A percentile compares a stretch with the other conserved stretches of the same genome.
phyloP scores from a whole-genome alignment of 169 alveolate species.

The Plasmodium cynomolgi region DNA sequence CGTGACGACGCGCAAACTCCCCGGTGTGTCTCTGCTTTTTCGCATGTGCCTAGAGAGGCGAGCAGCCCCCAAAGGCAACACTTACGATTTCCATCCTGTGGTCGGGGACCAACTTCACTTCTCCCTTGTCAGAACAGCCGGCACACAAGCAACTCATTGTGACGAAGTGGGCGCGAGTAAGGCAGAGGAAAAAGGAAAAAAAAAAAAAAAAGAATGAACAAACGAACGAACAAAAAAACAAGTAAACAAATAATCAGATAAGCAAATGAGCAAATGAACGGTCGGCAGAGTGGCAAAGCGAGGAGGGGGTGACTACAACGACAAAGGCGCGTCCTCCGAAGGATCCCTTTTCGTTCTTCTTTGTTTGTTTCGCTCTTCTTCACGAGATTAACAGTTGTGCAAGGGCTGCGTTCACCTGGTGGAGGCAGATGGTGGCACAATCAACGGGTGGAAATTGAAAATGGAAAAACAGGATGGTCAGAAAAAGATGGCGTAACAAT shows the following conservation, averaged over 20 bases:
- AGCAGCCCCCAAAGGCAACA: neutral
- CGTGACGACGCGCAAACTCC: neutral
- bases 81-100: constrained; percentile 44
- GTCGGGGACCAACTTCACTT: constrained; percentile 38
- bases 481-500: neutral
- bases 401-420: neutral
- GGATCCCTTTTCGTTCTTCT: neutral
- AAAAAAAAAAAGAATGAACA: neutral
- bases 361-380: neutral
- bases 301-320: neutral
- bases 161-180: neutral
- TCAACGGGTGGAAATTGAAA: neutral
- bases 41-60: neutral
- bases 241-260: too few relatives aligned
- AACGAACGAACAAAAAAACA: too few relatives aligned
- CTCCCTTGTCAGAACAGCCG: constrained; percentile 56
- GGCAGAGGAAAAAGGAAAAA: neutral
- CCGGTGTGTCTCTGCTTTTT: neutral
- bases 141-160: constrained; percentile 63
- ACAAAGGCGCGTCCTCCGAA: neutral
- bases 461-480: neutral
- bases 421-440: neutral
- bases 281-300: neutral
- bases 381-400: neutral
- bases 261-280: neutral